Percentiles rank a stretch among this genome's conserved stretches.
Conservation (phyloP, 768 basidiomycete genomes). For the Amanita molliuscula region DNA sequence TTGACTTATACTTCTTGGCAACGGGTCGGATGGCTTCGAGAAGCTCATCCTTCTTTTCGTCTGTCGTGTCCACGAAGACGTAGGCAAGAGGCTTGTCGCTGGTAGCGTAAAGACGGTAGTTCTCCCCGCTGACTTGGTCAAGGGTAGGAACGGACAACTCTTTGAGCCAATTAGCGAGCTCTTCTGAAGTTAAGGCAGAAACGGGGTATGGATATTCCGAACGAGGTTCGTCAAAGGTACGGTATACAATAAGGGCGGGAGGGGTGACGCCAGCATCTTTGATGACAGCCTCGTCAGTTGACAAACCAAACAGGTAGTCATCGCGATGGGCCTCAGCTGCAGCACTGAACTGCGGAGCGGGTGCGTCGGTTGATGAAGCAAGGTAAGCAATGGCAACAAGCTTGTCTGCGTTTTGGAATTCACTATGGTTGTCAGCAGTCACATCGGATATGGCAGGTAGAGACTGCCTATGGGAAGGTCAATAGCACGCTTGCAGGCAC, state of each 20-base stretch:
- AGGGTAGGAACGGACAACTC: slow-evolving; percentile 81
- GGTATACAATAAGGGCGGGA: slow-evolving; percentile 88
- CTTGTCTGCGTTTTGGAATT: slow-evolving; percentile 85
- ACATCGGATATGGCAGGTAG: slow-evolving; percentile 88
- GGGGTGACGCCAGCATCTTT: slow-evolving; percentile 64
- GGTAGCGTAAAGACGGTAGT: slow-evolving; percentile 77
- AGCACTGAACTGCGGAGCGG: slow-evolving; percentile 64
- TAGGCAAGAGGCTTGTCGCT: slow-evolving; percentile 88
- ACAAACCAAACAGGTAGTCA: slow-evolving; percentile 84
- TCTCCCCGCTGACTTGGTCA: slow-evolving; percentile 90
- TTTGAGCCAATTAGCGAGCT: slow-evolving; percentile 70
- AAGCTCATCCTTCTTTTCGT: slow-evolving; percentile 50
- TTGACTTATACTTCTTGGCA: slow-evolving; percentile 72
- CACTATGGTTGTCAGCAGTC: slow-evolving; percentile 62
- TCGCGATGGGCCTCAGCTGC: slow-evolving; percentile 86
- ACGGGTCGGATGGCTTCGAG: slow-evolving; percentile 65
- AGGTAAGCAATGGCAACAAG: slow-evolving; percentile 85
- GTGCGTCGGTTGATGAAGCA: slow-evolving; percentile 57
- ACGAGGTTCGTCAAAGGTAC: slow-evolving; percentile 79
- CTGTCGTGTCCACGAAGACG: slow-evolving; percentile 81
- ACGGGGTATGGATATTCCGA: slow-evolving; percentile 58
- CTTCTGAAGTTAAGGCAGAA: slow-evolving; percentile 41
- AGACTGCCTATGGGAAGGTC: slow-evolving; percentile 49
- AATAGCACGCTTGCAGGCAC: slow-evolving; percentile 2
- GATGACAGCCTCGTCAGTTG: slow-evolving; percentile 60